Evolutionary conservation across 2,329 filamentous ascomycete genomes (phyloP).

Genomic region (Sclerotinia borealis): DNA sequence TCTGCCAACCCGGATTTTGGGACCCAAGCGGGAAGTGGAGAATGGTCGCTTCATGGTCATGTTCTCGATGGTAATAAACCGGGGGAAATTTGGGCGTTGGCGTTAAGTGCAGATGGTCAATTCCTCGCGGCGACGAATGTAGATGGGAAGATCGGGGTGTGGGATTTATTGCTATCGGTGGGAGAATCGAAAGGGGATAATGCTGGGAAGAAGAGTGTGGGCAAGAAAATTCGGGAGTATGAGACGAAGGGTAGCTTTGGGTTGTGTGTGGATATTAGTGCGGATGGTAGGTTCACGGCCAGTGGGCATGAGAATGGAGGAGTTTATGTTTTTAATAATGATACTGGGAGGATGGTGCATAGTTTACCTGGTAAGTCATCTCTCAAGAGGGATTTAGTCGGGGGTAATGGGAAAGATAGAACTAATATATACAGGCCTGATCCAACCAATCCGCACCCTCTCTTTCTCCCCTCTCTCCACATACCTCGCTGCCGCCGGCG

Average conservation of each 20-base stretch:
- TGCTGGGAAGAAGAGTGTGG: constrained; percentile 47
- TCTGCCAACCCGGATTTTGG: constrained; percentile 51
- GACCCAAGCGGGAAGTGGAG: constrained; percentile 20
- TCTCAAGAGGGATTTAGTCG: neutral
- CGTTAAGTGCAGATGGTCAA: constrained; percentile 75
- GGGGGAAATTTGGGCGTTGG: constrained; percentile 80
- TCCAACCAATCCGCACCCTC: constrained; percentile 78
- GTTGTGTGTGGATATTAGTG: constrained; percentile 73
- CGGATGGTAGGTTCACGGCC: constrained; percentile 78
- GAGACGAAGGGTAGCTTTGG: constrained; percentile 93
- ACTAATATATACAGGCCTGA: constrained; percentile 53
- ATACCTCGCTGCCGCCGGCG: constrained; percentile 82
- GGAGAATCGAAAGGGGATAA: constrained; percentile 35
- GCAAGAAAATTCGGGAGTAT: constrained; percentile 68
- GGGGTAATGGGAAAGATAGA: neutral
- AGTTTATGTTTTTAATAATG: constrained; percentile 93
- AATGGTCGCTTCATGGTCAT: constrained; percentile 46
- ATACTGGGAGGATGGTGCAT: constrained; percentile 76
- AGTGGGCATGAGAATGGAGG: constrained; percentile 89
- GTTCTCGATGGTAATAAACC: constrained; percentile 50
- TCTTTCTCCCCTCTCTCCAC: constrained; percentile 83
- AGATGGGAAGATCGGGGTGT: constrained; percentile 83
- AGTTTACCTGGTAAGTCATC: constrained; percentile 64
- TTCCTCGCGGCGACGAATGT: constrained; percentile 84
- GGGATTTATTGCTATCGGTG: constrained; percentile 49